phyloP scores from a whole-genome alignment of 306 rosid species.

The Astragalus glycyphyllos region DNA sequence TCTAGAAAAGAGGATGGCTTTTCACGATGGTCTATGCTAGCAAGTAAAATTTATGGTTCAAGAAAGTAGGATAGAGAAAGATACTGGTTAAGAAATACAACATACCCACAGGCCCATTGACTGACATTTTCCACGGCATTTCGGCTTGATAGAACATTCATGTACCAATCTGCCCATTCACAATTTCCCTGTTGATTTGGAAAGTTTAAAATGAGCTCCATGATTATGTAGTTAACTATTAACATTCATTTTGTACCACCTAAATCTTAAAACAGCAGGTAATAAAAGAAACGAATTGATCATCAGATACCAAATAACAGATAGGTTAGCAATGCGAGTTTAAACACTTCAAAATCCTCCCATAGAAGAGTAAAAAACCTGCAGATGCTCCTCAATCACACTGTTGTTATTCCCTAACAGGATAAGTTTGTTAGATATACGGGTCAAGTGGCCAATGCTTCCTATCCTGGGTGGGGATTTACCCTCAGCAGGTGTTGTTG shows the following conservation, averaged over 20 bases:
- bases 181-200: constrained; percentile 64
- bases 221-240: neutral
- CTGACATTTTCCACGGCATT: constrained; percentile 83
- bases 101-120: constrained; percentile 99
- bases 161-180: constrained; percentile 88
- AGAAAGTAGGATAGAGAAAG: constrained; percentile 16
- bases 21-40: neutral
- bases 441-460: constrained; percentile 91
- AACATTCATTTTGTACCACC: constrained; percentile 13
- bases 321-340: constrained; percentile 10
- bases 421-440: constrained; percentile 85
- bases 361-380: constrained; percentile 54
- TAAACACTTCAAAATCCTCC: constrained; percentile 25
- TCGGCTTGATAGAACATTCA: constrained; percentile 68
- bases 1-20: neutral
- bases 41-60: constrained; percentile 6
- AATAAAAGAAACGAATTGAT: constrained; percentile 23
- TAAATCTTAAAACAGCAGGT: constrained; percentile 14
- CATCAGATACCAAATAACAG: constrained; percentile 30
- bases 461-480: constrained; percentile 85
- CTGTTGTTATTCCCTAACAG: constrained; percentile 72
- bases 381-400: constrained; percentile 71
- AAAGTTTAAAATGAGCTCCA: constrained; percentile 36
- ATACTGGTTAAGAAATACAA: constrained; percentile 39
- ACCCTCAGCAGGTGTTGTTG: constrained; percentile 77